phyloP scores from a whole-genome alignment of 139 green algal genomes.

The Nannochloris sp. region DNA sequence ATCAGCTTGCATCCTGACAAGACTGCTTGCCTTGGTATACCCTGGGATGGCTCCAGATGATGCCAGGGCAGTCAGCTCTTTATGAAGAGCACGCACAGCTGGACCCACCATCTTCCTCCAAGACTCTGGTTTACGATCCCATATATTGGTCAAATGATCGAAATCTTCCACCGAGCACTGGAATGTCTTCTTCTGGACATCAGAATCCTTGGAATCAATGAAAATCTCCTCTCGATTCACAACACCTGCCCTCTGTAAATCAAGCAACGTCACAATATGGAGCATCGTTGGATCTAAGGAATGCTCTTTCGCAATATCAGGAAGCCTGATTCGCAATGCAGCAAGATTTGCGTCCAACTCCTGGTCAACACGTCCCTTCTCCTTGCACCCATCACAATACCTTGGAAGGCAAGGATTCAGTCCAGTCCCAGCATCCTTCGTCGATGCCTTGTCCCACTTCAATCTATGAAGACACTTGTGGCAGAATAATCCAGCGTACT shows the following conservation, averaged over 20 bases:
- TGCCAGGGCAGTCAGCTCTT: slow-evolving; percentile 20
- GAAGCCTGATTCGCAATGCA: slow-evolving; percentile 13
- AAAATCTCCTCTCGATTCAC: background rate
- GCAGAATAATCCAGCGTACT: slow-evolving; percentile 6
- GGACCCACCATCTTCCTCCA: slow-evolving; percentile 17
- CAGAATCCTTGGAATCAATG: background rate
- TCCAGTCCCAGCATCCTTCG: background rate
- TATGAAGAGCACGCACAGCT: slow-evolving; percentile 20
- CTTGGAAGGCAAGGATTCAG: slow-evolving; percentile 26
- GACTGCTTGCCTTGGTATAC: slow-evolving; percentile 7
- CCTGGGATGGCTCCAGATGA: slow-evolving; percentile 6
- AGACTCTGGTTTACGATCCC: slow-evolving; percentile 15
- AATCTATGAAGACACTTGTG: slow-evolving; percentile 2
- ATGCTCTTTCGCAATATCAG: slow-evolving; percentile 15
- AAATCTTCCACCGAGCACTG: slow-evolving; percentile 7
- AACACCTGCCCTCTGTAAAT: slow-evolving; percentile 6
- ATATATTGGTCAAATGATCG: slow-evolving; percentile 3
- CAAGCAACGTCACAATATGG: slow-evolving; percentile 20
- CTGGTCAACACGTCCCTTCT: background rate
- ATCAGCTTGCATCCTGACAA: slow-evolving; percentile 16
- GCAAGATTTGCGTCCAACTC: slow-evolving; percentile 12
- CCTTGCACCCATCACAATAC: slow-evolving; percentile 14
- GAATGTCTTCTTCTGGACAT: slow-evolving; percentile 1
- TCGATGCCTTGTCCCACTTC: background rate
- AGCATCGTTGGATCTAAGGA: slow-evolving; percentile 21